Base-by-base conservation (phyloP, 1,284 basidiomycete species). In the Afroboletus lepidellus region DNA sequence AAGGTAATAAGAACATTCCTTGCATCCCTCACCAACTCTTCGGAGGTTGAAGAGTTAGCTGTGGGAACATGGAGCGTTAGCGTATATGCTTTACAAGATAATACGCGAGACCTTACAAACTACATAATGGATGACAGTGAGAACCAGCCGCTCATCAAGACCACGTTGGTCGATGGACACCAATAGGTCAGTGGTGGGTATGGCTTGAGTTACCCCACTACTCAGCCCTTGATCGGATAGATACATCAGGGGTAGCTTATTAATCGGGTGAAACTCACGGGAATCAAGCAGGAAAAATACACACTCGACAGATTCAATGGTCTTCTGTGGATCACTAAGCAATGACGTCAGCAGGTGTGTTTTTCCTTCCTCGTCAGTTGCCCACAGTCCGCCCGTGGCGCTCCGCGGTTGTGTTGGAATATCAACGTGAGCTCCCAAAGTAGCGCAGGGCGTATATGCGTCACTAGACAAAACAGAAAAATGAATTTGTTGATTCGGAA, bases 401-500 rank as follows among this genome's bases (percentile, higher is more conserved):
- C 2, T 29, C 24, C 13, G 16, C 8, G 16, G 16, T 1, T 11
- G 15, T 5, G 15, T 8, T 18, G 57, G 45, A n/a, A 59, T 48
- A 15, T 15, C 11, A 15, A 57, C 3, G 3, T 39, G 23, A 15
- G 47, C 8, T n/a, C 30, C 29, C 4, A 59, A 41, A 16, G 36
- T 46, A 1, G 60, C 61, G 11, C 21, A 21, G 12, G 61, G 61
- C n/a, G 24, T 41, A 39, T 62, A 29, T 12, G 12, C 27, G 8
- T 29, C 27, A 12, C 27, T 12, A 6, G 27, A 29, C 27, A 29
- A 12, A 20, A 55, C 25, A 1, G 60, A 62, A 0, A 27, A 16
- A 30, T 64, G 60, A 15, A 64, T 46, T 6, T 46, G 42, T 45
- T 62, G 60, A 6, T 23, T 13, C 7, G 60, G 60, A 24, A 64